Percentiles rank a stretch among this genome's conserved stretches.
Conservation (phyloP, 257 asterid genomes). For the Lithospermum erythrorhizon region DNA sequence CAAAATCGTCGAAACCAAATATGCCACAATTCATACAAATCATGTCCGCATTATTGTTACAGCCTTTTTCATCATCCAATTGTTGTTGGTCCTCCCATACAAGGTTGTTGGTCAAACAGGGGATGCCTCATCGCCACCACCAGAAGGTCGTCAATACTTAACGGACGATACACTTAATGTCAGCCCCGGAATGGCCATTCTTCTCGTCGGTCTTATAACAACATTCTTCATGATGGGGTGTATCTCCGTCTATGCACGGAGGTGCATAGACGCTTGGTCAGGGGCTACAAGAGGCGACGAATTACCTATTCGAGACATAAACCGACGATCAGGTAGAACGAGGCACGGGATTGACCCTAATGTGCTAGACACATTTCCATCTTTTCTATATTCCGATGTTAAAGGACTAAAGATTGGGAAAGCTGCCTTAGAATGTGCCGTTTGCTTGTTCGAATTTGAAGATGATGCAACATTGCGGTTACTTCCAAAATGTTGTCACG, state of each 20-base stretch:
- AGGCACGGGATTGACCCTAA: conserved; percentile 20
- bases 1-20: too few relatives aligned
- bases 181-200: background rate
- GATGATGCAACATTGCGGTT: conserved; percentile 28
- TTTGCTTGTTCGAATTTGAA: conserved; percentile 30
- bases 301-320: background rate
- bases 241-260: conserved; percentile 9
- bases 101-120: background rate
- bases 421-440: conserved; percentile 24
- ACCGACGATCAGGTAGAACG: background rate
- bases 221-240: conserved; percentile 6
- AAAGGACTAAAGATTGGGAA: conserved; percentile 21
- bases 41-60: too few relatives aligned
- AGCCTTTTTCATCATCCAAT: too few relatives aligned
- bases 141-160: background rate
- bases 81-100: too few relatives aligned
- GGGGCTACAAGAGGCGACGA: background rate
- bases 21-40: too few relatives aligned
- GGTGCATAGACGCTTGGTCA: background rate
- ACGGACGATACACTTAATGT: background rate
- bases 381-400: conserved; percentile 24
- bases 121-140: background rate
- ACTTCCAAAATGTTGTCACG: conserved; percentile 29
- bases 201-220: conserved; percentile 6
- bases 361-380: conserved; percentile 16